Base-by-base conservation (phyloP, 2,329 filamentous ascomycete species). In the Elsinoe batatas region DNA sequence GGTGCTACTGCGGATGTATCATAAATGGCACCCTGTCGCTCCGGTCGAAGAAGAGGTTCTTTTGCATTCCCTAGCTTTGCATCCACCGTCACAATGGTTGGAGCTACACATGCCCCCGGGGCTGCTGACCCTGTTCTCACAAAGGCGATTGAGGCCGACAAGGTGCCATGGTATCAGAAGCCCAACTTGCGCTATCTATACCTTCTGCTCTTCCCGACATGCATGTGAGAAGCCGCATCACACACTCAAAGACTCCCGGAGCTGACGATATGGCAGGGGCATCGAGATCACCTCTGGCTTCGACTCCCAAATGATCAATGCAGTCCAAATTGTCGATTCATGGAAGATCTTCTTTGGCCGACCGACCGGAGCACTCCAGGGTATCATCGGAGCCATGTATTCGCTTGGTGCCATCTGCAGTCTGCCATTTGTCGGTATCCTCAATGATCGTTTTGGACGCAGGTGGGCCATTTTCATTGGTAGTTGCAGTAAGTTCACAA, bases 271-370 rank as follows among this genome's bases (percentile, higher is more conserved):
- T 30, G 43, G 15, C 64, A 79, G 83, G 70, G 80, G 80, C 46
- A 80, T 83, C 57, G 81, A 83, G 68, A 79, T 80, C 62, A 82
- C 79, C 0, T 80, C 78, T 3, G 79, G 79, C 0, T 82, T 81
- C 61, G 79, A 81, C 61, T 76, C 74, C 3, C 76, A 72, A 26
- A 73, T 77, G 58, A 36, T 63, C 36, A 63, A 63, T 55, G 59
- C 57, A 18, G 46, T 63, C 7, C 61, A 60, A 44, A 56, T 53
- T 5, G 18, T 60, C 18, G 35, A 33, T 1, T 20, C 46, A 32
- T 63, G 56, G 61, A 59, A 58, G 47, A 32, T 36, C 35, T 62
- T 56, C 53, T 61, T 58, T 40, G 43, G 54, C 40, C 43, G 57
- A 17, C 60, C 60, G 1, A 57, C 40, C 7, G 60, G 60, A 32